Base-by-base conservation (phyloP, 2,329 filamentous ascomycete species). In the Cryphonectria carpinicola region DNA sequence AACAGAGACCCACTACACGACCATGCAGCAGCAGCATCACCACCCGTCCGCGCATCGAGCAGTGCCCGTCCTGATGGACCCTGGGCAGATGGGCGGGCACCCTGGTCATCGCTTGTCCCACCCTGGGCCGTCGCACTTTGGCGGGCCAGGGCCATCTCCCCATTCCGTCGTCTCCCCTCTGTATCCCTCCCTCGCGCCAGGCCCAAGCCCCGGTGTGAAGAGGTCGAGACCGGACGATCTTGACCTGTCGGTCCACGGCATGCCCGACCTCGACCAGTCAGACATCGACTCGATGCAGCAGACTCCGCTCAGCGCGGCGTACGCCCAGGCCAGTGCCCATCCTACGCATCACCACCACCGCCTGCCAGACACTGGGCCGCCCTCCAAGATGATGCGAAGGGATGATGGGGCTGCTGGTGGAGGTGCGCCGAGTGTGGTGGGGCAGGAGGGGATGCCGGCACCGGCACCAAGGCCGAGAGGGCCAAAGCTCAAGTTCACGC, bases 401-500 rank as follows among this genome's bases (percentile, higher is more conserved):
- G 87, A 89, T 76, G 85, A 86, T 54, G 78, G 82, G 75, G 77
- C 78, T 75, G 76, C 78, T 75, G 76, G 81, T 75, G 81, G 89
- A 82, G 83, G 92, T 11, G 91, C 92, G 43, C 92, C 93, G n/a
- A 96, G 91, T 77, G 91, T 97, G 62, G 93, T 97, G 66, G 94
- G 94, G 58, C 91, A 94, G 78, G 90, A 88, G 60, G 94, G 94
- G 65, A 97, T 97, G 94, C 95, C 95, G 19, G 82, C 87, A 56
- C 94, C 94, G 68, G 94, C 94, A 60, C 88, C 92, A 67, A 85
- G 92, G 76, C 95, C 95, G 13, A 89, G 93, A 72, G 94, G 93
- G 3, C 94, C 94, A 8, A 98, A 97, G 82, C 86, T 97, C 75
- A 97, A 97, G 81, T 98, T 98, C 78, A 97, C 94, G 0, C 90